Percentiles rank a stretch among this genome's conserved stretches.
These are phyloP conservation scores for Sphaceloma murrayae DNA, from an alignment of 2,329 filamentous ascomycete genomes.

Conservation along the genomic window DNA sequence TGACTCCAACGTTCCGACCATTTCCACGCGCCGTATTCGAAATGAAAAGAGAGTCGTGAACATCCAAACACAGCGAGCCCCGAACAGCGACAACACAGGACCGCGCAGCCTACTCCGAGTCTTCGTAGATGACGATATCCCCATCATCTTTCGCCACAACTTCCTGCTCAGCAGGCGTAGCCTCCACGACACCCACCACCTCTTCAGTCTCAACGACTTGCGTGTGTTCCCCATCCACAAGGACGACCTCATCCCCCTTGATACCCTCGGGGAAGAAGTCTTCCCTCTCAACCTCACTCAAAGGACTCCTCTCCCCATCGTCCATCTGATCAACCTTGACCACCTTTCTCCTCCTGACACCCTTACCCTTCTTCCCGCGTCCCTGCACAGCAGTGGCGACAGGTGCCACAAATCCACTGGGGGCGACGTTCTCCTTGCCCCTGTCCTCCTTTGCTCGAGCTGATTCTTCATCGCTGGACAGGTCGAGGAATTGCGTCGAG, in stretches of 20 bases:
- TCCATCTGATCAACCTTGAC: constrained; percentile 27
- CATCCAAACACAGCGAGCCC: constrained; percentile 1
- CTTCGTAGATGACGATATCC: constrained; percentile 26
- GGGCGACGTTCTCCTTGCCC: constrained; percentile 91
- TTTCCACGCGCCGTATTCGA: not conserved
- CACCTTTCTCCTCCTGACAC: constrained; percentile 26
- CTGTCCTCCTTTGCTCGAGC: constrained; percentile 46
- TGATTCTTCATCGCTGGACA: constrained; percentile 78
- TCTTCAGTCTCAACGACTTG: constrained; percentile 16
- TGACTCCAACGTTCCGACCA: not conserved
- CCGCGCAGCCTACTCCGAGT: constrained; percentile 18
- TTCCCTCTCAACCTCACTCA: constrained; percentile 30
- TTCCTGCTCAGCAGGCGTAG: constrained; percentile 8
- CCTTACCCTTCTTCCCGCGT: constrained; percentile 22
- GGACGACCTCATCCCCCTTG: constrained; percentile 25
- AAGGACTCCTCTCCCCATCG: constrained; percentile 27
- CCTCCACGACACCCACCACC: constrained; percentile 14
- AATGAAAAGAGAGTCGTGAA: constrained; percentile 10
- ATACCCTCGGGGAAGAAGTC: constrained; percentile 29
- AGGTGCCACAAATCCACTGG: constrained; percentile 38
- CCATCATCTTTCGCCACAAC: constrained; percentile 21
- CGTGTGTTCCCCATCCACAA: constrained; percentile 18
- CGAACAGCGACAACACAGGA: too few species aligned
- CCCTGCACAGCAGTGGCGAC: constrained; percentile 13
- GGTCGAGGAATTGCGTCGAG: constrained; percentile 74